A percentile compares a stretch with the other conserved stretches of the same genome.
These are phyloP conservation scores for Solanum megistacrolobum DNA, from an alignment of 257 asterid species.

Conservation along the genomic window DNA sequence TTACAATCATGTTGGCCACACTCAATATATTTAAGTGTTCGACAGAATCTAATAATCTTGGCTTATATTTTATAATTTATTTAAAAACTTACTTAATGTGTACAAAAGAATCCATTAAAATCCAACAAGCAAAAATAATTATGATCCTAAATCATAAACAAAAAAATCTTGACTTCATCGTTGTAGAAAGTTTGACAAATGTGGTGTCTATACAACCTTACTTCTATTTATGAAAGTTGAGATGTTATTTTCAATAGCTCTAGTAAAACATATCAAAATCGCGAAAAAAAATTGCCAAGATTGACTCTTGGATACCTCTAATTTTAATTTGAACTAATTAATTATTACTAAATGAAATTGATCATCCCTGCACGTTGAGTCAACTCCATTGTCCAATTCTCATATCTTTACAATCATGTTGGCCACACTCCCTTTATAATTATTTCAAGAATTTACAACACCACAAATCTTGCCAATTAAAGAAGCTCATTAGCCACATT, in stretches of 20 bases:
- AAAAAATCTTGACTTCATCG: too few relatives aligned
- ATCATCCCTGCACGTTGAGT: neutral
- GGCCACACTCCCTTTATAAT: neutral
- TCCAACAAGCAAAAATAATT: neutral
- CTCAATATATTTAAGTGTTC: neutral
- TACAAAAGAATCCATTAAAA: too few relatives aligned
- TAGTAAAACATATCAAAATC: too few relatives aligned
- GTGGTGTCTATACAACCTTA: rapidly evolving
- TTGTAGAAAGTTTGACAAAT: neutral
- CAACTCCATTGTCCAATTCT: neutral
- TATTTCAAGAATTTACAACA: neutral
- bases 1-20: neutral
- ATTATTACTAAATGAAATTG: neutral
- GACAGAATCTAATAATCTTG: too few relatives aligned
- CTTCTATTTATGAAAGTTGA: too few relatives aligned
- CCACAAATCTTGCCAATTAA: neutral
- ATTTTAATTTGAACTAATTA: neutral
- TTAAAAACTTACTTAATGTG: neutral
- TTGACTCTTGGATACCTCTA: neutral
- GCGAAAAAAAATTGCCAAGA: neutral
- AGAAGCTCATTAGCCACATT: neutral
- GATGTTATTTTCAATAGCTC: too few relatives aligned
- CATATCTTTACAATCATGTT: neutral
- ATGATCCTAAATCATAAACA: neutral
- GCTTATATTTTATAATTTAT: neutral